Conservation (phyloP, 495 filamentous ascomycete species). For the Letharia lupina region DNA sequence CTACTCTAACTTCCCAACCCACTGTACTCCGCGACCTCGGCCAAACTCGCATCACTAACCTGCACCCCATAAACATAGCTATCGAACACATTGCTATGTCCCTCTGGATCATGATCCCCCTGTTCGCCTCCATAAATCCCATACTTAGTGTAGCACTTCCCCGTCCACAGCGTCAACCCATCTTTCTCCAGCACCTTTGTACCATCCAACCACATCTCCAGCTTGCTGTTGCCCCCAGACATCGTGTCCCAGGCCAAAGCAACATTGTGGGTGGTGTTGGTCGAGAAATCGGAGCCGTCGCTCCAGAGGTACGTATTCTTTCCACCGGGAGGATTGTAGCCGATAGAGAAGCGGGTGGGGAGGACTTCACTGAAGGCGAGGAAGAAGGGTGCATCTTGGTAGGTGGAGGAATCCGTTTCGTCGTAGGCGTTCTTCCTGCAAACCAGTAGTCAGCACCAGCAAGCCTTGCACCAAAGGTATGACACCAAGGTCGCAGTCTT, state of each 20-base stretch:
- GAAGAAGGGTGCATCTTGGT: constrained; percentile 31
- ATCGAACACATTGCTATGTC: constrained; percentile 21
- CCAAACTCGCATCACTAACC: constrained; percentile 27
- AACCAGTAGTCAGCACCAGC: not conserved
- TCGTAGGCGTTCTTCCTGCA: constrained; percentile 19
- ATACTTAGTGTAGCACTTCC: constrained; percentile 29
- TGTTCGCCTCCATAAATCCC: constrained; percentile 29
- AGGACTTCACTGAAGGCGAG: constrained; percentile 22
- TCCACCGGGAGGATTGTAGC: constrained; percentile 27
- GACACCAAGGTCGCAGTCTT: not conserved
- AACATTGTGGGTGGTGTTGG: constrained; percentile 20
- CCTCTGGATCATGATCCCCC: constrained; percentile 17
- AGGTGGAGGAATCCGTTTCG: constrained; percentile 18
- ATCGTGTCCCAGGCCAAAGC: constrained; percentile 30
- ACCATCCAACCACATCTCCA: constrained; percentile 27
- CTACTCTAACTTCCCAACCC: constrained; percentile 16
- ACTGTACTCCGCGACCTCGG: constrained; percentile 22
- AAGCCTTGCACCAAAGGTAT: not conserved
- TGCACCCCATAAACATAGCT: constrained; percentile 28
- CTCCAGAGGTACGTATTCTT: constrained; percentile 25
- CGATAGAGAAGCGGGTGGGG: constrained; percentile 22
- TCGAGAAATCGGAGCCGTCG: constrained; percentile 14
- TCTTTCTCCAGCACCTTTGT: constrained; percentile 22
- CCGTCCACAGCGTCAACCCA: constrained; percentile 26
- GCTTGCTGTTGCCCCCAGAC: constrained; percentile 26